Evolutionary conservation across 768 basidiomycete genomes (phyloP).

Genomic region (Termitomyces sp.): DNA sequence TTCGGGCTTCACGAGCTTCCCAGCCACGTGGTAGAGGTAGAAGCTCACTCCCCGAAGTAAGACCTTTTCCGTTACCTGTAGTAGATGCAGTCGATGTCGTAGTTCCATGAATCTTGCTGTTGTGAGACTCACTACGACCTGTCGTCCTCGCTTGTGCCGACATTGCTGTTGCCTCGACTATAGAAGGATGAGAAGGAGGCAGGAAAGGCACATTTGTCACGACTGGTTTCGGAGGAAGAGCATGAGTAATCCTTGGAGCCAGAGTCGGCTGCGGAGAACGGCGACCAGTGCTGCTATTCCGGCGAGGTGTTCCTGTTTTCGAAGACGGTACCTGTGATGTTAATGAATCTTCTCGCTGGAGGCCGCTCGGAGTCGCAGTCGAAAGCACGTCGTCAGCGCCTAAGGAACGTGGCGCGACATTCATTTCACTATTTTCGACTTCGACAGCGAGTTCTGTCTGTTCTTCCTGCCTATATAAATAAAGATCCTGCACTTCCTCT

Average conservation of each 20-base stretch:
- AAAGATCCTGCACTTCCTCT: slow-evolving; percentile 59
- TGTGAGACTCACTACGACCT: slow-evolving; percentile 32
- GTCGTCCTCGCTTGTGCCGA: slow-evolving; percentile 27
- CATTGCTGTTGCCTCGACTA: slow-evolving; percentile 61
- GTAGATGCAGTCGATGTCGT: slow-evolving; percentile 21
- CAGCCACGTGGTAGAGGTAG: slow-evolving; percentile 49
- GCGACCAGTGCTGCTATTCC: slow-evolving; percentile 8
- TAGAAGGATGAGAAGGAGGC: slow-evolving; percentile 51
- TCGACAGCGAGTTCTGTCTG: slow-evolving; percentile 3
- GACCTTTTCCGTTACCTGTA: slow-evolving; percentile 15
- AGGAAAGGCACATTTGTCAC: slow-evolving; percentile 45
- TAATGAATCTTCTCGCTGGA: slow-evolving; percentile 11
- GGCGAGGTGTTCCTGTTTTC: slow-evolving; percentile 11
- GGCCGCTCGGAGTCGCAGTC: slow-evolving; percentile 5
- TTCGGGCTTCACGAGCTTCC: slow-evolving; percentile 52
- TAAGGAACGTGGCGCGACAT: slow-evolving; percentile 2
- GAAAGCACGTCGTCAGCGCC: slow-evolving; percentile 1
- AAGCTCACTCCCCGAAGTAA: slow-evolving; percentile 15
- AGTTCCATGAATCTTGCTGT: slow-evolving; percentile 27
- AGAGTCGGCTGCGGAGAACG: slow-evolving; percentile 20
- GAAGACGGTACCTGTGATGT: slow-evolving; percentile 10
- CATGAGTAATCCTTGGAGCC: slow-evolving; percentile 49
- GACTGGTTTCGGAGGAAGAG: slow-evolving; percentile 63
- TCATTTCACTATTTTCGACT: neutral
- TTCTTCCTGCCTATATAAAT: slow-evolving; percentile 22